Evolutionary conservation across 2,329 filamentous ascomycete species (phyloP).

Genomic region (Colletotrichum acutatum): DNA sequence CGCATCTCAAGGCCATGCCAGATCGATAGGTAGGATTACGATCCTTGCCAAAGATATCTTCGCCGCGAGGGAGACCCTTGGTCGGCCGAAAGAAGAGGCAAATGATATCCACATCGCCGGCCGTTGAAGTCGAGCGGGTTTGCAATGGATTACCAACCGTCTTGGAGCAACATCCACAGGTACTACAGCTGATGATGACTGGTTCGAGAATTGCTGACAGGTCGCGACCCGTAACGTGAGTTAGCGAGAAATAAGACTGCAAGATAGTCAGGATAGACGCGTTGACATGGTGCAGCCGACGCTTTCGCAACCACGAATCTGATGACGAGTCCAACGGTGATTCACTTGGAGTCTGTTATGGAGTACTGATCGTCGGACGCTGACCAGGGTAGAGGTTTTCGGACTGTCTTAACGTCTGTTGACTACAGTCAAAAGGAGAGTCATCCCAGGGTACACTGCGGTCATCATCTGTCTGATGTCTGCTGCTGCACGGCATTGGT

Average conservation of each 20-base stretch:
- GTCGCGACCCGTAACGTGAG: no score
- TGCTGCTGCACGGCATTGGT: not conserved
- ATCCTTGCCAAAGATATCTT: not conserved
- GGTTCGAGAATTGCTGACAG: not conserved
- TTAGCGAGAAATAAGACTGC: not conserved
- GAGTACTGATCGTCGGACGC: not conserved
- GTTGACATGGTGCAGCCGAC: not conserved
- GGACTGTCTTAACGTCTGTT: not conserved
- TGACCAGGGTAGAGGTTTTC: not conserved
- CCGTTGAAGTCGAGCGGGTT: not conserved
- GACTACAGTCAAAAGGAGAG: not conserved
- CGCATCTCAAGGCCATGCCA: not conserved
- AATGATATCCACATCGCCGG: slow-evolving; percentile 3
- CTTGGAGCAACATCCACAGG: not conserved
- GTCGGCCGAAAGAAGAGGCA: not conserved
- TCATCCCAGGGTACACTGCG: not conserved
- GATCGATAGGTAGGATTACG: not conserved
- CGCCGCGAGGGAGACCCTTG: not conserved
- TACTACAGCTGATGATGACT: not conserved
- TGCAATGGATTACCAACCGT: not conserved
- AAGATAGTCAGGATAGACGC: slow-evolving; percentile 9
- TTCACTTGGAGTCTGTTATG: not conserved
- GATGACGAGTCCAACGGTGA: slow-evolving; percentile 18
- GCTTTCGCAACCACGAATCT: not conserved
- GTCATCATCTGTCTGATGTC: no score